phyloP scores from a whole-genome alignment of 352 stramenopile species.

The Phytopythium mirpurense region DNA sequence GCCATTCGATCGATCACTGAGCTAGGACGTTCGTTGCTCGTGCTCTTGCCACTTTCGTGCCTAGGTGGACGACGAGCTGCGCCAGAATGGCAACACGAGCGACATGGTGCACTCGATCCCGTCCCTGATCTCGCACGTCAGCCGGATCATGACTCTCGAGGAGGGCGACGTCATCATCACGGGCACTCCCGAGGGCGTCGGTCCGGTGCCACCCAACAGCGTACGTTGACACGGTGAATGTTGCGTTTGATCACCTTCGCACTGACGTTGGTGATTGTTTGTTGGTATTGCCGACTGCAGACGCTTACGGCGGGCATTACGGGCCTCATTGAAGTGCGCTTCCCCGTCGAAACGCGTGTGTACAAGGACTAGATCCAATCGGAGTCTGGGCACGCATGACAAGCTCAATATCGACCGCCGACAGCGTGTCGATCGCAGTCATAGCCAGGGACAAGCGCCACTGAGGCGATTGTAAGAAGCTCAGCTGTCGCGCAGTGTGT shows the following conservation, averaged over 20 bases:
- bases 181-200: constrained; percentile 75
- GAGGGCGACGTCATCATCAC: constrained; percentile 85
- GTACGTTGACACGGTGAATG: constrained; percentile 24
- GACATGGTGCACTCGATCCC: constrained; percentile 82
- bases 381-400: too few species aligned
- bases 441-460: too few species aligned
- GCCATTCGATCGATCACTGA: too few species aligned
- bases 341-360: constrained; percentile 52
- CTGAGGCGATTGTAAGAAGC: too few species aligned
- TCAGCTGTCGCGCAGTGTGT: too few species aligned
- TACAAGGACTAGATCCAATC: constrained; percentile 26
- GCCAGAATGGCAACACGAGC: constrained; percentile 63
- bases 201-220: constrained; percentile 49
- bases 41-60: too few species aligned
- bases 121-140: constrained; percentile 73
- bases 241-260: too few species aligned
- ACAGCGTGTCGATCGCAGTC: too few species aligned
- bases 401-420: too few species aligned
- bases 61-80: constrained; percentile 58
- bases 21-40: too few species aligned
- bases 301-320: constrained; percentile 73
- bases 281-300: constrained; percentile 16
- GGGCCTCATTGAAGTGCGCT: constrained; percentile 58
- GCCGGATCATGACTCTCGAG: constrained; percentile 81
- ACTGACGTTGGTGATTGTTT: not conserved